Conservation (phyloP, 345 rosid species). For the Passiflora organensis region DNA sequence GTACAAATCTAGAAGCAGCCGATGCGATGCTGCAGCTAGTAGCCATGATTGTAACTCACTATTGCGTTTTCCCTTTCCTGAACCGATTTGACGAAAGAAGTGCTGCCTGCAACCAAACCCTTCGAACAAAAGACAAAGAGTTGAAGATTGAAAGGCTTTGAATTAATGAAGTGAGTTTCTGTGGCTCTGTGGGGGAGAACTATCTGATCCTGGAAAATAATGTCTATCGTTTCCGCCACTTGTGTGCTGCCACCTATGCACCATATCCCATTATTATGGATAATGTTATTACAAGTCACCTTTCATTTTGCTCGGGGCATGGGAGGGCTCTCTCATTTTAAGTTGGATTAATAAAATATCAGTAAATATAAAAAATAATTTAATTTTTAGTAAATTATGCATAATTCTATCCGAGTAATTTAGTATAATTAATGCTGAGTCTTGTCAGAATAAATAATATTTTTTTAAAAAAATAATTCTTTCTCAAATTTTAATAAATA, state of each 20-base stretch:
- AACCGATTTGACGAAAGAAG: neutral
- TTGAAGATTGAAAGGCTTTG: constrained; percentile 36
- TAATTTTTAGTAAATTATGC: too few relatives aligned
- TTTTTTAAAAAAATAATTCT: too few relatives aligned
- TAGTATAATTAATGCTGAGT: too few relatives aligned
- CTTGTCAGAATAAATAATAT: too few relatives aligned
- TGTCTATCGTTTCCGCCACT: constrained; percentile 50
- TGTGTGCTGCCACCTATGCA: constrained; percentile 48
- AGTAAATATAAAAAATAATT: too few relatives aligned
- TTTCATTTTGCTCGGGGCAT: neutral
- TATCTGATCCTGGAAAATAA: constrained; percentile 28
- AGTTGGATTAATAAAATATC: too few relatives aligned
- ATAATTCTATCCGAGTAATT: too few relatives aligned
- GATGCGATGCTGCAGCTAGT: constrained; percentile 65
- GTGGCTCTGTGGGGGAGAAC: constrained; percentile 11
- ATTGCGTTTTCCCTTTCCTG: neutral
- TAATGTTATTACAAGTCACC: constrained; percentile 30
- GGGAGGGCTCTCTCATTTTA: too few relatives aligned
- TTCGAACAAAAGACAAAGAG: neutral
- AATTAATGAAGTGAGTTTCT: constrained; percentile 24
- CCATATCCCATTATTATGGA: constrained; percentile 45
- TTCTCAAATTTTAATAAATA: too few relatives aligned
- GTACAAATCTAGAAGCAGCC: constrained; percentile 58
- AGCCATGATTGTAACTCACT: constrained; percentile 49
- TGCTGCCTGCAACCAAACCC: too few relatives aligned